Percentiles rank a stretch among this genome's conserved stretches.
phyloP scores from a whole-genome alignment of 1,284 basidiomycete species.

The Xerocomus minutiporus region DNA sequence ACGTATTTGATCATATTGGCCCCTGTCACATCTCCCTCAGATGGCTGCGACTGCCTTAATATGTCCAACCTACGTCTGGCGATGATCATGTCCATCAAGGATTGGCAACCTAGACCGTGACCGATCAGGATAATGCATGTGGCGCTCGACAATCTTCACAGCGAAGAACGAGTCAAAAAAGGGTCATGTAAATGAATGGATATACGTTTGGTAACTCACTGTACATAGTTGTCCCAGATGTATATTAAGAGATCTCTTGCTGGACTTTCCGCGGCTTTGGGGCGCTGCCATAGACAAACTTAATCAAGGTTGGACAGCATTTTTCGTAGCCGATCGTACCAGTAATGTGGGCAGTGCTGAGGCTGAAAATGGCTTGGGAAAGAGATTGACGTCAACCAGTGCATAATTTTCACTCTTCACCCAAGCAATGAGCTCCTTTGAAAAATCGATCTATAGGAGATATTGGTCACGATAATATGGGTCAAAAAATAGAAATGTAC shows the following conservation, averaged over 20 bases:
- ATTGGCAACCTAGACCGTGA: conserved; percentile 77
- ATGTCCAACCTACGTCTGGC: conserved; percentile 50
- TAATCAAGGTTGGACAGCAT: neutral
- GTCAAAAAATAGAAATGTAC: conserved; percentile 38
- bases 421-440: conserved; percentile 78
- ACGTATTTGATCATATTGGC: conserved; percentile 57
- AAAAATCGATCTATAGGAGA: conserved; percentile 72
- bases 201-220: conserved; percentile 47
- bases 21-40: conserved; percentile 27
- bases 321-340: conserved; percentile 26
- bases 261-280: conserved; percentile 28
- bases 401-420: conserved; percentile 61
- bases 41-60: conserved; percentile 4
- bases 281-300: conserved; percentile 16
- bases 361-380: conserved; percentile 55
- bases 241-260: conserved; percentile 66
- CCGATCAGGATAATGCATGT: conserved; percentile 78
- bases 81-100: conserved; percentile 71
- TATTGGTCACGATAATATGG: conserved; percentile 1
- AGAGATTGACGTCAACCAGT: conserved; percentile 85
- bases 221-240: conserved; percentile 93
- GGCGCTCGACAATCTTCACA: conserved; percentile 61
- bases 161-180: neutral
- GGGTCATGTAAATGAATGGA: neutral
- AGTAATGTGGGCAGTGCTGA: conserved; percentile 27